These are phyloP conservation scores for Achlya hypogyna DNA, from an alignment of 352 stramenopile species.

Conservation along the genomic window DNA sequence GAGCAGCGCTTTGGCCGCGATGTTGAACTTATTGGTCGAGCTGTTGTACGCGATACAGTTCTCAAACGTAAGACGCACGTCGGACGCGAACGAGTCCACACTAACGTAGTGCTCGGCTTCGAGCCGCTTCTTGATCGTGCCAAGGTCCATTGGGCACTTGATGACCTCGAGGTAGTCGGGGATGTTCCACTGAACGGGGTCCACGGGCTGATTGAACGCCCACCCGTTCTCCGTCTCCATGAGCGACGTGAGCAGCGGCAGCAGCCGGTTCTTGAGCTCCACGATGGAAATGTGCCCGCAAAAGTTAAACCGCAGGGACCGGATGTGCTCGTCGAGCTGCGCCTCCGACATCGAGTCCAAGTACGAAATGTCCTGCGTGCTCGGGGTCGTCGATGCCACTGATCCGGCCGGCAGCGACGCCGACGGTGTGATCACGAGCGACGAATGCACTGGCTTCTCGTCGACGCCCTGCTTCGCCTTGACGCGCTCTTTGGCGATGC, in stretches of 20 bases:
- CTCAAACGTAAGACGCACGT: constrained; percentile 84
- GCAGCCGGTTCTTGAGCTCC: constrained; percentile 72
- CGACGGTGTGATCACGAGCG: neutral
- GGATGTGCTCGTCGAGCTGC: constrained; percentile 82
- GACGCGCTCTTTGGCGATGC: constrained; percentile 58
- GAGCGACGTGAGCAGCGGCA: constrained; percentile 75
- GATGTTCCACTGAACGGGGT: constrained; percentile 90
- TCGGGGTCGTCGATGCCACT: neutral
- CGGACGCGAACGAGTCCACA: constrained; percentile 74
- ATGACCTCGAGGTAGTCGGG: constrained; percentile 89
- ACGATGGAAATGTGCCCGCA: constrained; percentile 74
- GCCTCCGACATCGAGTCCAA: constrained; percentile 79
- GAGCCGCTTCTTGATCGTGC: constrained; percentile 95
- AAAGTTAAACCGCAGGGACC: constrained; percentile 84
- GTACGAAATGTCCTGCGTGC: constrained; percentile 73
- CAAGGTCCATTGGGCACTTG: constrained; percentile 98
- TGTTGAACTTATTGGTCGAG: constrained; percentile 85
- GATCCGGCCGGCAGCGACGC: neutral
- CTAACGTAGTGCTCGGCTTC: constrained; percentile 93
- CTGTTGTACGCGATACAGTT: constrained; percentile 88
- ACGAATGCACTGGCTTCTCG: neutral
- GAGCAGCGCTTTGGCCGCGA: constrained; percentile 71
- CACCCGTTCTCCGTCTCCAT: constrained; percentile 85
- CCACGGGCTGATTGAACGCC: constrained; percentile 93
- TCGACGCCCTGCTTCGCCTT: constrained; percentile 30